A percentile compares a stretch with the other conserved stretches of the same genome.
Conservation (phyloP, 176 grass and related monocot species). For the Raddia guianensis region DNA sequence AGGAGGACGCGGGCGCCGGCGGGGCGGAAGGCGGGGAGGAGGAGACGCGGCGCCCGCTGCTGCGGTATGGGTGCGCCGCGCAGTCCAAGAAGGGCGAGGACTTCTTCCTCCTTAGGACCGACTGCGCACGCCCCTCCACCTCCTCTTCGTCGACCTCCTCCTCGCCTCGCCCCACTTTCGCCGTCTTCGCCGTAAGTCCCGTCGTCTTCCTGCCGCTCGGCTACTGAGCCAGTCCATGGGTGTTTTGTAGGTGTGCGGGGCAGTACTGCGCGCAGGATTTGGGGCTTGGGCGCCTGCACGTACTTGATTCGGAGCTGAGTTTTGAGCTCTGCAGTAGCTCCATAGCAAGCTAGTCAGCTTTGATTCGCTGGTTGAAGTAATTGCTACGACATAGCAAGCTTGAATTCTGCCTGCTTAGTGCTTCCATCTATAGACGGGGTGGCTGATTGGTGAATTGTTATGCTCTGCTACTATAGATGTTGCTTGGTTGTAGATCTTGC, state of each 20-base stretch:
- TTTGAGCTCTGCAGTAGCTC: slow-evolving; percentile 6
- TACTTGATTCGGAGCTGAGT: background rate
- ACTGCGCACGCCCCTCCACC: slow-evolving; percentile 65
- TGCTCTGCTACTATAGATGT: slow-evolving; percentile 6
- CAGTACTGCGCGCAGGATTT: slow-evolving; percentile 15
- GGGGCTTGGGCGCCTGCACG: background rate
- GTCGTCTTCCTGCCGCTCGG: background rate
- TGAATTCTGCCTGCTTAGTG: slow-evolving; percentile 16
- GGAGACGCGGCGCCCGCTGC: slow-evolving; percentile 56
- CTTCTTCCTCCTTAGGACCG: slow-evolving; percentile 88
- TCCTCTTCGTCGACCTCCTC: slow-evolving; percentile 43
- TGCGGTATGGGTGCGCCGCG: slow-evolving; percentile 83
- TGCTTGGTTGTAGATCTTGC: slow-evolving; percentile 27
- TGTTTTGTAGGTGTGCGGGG: background rate
- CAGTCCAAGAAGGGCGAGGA: slow-evolving; percentile 98
- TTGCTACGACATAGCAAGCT: slow-evolving; percentile 12
- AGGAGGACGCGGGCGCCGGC: slow-evolving; percentile 19
- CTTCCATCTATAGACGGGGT: slow-evolving; percentile 3
- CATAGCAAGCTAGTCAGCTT: background rate
- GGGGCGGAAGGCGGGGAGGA: slow-evolving; percentile 11
- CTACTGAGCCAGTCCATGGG: background rate
- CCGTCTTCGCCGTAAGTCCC: slow-evolving; percentile 73
- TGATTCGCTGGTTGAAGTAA: slow-evolving; percentile 1
- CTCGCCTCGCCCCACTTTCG: slow-evolving; percentile 63
- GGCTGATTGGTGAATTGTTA: slow-evolving; percentile 14